phyloP scores from a whole-genome alignment of 78 protist species.

The Dictyostelium capitatum region DNA sequence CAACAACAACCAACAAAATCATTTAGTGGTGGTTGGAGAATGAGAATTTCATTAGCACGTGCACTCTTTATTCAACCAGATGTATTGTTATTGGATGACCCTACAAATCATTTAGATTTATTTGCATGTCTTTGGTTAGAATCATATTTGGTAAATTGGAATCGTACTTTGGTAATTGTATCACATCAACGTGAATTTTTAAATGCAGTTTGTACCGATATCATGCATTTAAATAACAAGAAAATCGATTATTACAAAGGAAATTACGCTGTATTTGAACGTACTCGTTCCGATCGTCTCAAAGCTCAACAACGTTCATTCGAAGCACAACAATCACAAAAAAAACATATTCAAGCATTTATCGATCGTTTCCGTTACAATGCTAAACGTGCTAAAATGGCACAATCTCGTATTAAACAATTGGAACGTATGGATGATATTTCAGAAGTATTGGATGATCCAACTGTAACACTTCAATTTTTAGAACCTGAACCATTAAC shows the following conservation, averaged over 20 bases:
- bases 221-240: slow-evolving; percentile 81
- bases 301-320: slow-evolving; percentile 65
- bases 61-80: slow-evolving; percentile 96
- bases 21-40: slow-evolving; percentile 96
- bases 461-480: slow-evolving; percentile 84
- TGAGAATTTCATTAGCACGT: slow-evolving; percentile 95
- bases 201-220: slow-evolving; percentile 92
- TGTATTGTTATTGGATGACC: slow-evolving; percentile 96
- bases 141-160: slow-evolving; percentile 63
- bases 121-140: slow-evolving; percentile 95
- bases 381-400: slow-evolving; percentile 93
- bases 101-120: slow-evolving; percentile 97
- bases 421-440: slow-evolving; percentile 89
- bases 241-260: slow-evolving; percentile 92
- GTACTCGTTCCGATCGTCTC: slow-evolving; percentile 82
- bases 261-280: slow-evolving; percentile 91
- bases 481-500: slow-evolving; percentile 83
- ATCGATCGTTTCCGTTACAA: slow-evolving; percentile 92
- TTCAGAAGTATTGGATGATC: slow-evolving; percentile 86
- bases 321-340: slow-evolving; percentile 89
- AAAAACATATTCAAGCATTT: slow-evolving; percentile 88
- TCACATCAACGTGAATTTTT: slow-evolving; percentile 96
- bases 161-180: slow-evolving; percentile 85
- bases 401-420: slow-evolving; percentile 90
- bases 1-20: slow-evolving; percentile 81